Base-by-base conservation (phyloP, 805 yeast species). In the Wickerhamomyces tratensis region DNA sequence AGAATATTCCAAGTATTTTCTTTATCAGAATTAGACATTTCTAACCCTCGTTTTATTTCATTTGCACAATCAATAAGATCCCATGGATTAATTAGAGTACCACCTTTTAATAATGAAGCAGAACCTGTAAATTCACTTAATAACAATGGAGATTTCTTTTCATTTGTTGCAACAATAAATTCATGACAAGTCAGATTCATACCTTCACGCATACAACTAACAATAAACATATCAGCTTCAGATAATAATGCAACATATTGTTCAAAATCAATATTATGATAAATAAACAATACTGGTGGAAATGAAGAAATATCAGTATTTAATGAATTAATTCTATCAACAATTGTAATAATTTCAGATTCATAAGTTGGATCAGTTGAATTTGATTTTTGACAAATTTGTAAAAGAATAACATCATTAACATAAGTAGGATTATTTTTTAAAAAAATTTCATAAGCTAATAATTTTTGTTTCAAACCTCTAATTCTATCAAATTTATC, bases 161-260 rank as follows among this genome's bases (percentile, higher is more conserved):
- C 77, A 25, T 69, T 64, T 1, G 93, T 76, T 26, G 95, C 85
- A 43, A 81, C 82, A 36, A 88, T 74, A 58, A 83, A 93, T 59
- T 93, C 98, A 57, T 93, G 98, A 52, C 96, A 91, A 0, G 98
- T 89, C 56, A 93, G 69, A 54, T 93, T 93, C 88, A 93, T 85
- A 26, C 98, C 98, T 61, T 93, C 98, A 57, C 98, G 79, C 71
- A 91, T 75, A 2, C 96, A 85, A 9, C 94, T 80, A 2, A 91
- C 96, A 37, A 85, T 79, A 55, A 93, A 93, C 1, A 78, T 69
- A 50, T 86, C 94, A 1, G 98, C 96, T 57, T 88, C 97, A 34
- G 79, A 67, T 38, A 85, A 73, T 40, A 93, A 65, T 0, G 96
- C 98, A 45, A 93, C 61, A 57, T 93, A 93, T 62, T 93, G 98